Evolutionary conservation across 371 early-diverging fungal species (phyloP).

Genomic region (Mucor sp.): DNA sequence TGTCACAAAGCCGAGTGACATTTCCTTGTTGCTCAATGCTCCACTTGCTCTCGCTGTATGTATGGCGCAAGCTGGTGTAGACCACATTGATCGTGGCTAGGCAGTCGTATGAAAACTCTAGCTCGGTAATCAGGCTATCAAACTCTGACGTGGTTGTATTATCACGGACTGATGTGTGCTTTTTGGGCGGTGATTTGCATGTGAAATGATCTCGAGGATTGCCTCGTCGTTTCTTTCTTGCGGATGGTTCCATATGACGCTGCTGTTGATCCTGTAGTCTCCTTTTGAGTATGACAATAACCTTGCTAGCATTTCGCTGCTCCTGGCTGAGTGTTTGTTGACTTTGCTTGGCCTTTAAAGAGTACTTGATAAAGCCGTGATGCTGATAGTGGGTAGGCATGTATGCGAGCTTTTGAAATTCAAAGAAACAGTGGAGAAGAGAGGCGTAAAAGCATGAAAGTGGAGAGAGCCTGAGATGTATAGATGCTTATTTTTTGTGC

Average conservation of each 20-base stretch:
- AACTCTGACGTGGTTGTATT: neutral
- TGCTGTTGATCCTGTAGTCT: neutral
- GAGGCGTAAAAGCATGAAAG: neutral
- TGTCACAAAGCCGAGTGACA: conserved; percentile 31
- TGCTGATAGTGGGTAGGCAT: neutral
- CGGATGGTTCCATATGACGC: neutral
- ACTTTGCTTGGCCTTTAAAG: neutral
- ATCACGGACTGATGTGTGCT: neutral
- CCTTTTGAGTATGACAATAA: neutral
- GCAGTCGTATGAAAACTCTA: conserved; percentile 40
- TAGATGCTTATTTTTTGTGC: conserved; percentile 8
- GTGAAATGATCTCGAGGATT: neutral
- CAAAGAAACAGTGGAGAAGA: neutral
- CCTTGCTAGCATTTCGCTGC: neutral
- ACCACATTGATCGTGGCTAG: conserved; percentile 41
- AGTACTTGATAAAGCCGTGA: neutral
- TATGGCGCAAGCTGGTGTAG: conserved; percentile 36
- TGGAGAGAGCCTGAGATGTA: neutral
- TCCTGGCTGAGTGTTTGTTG: neutral
- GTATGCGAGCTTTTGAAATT: neutral
- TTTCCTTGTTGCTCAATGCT: conserved; percentile 25
- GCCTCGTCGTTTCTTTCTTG: neutral
- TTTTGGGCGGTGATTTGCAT: neutral
- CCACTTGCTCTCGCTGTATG: conserved; percentile 31
- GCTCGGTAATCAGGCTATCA: conserved; percentile 12